Conservation (phyloP, 2,329 filamentous ascomycete species). For the Beauveria sp. region DNA sequence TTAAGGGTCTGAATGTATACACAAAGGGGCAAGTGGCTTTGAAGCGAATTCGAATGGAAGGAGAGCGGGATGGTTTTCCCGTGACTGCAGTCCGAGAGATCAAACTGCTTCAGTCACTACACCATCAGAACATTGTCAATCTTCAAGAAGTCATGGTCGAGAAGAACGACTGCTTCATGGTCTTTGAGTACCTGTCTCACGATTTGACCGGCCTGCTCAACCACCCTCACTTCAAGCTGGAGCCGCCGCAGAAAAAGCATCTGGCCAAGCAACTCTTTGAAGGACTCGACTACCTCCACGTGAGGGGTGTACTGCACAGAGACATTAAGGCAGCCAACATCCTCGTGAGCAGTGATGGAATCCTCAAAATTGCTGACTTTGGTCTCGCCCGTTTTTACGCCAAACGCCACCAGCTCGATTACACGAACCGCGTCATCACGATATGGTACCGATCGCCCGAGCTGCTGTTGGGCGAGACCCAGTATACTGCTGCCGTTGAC, state of each 20-base stretch:
- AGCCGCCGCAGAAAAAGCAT: constrained; percentile 83
- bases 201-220: constrained; percentile 93
- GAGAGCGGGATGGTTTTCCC: constrained; percentile 82
- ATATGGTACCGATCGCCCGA: constrained; percentile 96
- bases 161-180: constrained; percentile 98
- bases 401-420: constrained; percentile 85
- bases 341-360: constrained; percentile 79
- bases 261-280: constrained; percentile 89
- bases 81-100: constrained; percentile 88
- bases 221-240: constrained; percentile 83
- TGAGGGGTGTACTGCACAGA: constrained; percentile 85
- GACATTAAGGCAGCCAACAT: constrained; percentile 99
- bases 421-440: constrained; percentile 97
- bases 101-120: constrained; percentile 80
- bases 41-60: constrained; percentile 91
- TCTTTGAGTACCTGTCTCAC: constrained; percentile 96
- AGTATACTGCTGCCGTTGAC: constrained; percentile 83
- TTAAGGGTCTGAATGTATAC: constrained; percentile 90
- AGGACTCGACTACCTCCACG: constrained; percentile 87
- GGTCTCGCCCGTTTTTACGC: constrained; percentile 93
- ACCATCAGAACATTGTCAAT: constrained; percentile 74
- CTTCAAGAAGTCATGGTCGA: constrained; percentile 95
- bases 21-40: constrained; percentile 76
- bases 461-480: constrained; percentile 81
- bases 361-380: constrained; percentile 91